Evolutionary conservation across 2,329 filamentous ascomycete species (phyloP).

Genomic region (Sarocladium strictum): DNA sequence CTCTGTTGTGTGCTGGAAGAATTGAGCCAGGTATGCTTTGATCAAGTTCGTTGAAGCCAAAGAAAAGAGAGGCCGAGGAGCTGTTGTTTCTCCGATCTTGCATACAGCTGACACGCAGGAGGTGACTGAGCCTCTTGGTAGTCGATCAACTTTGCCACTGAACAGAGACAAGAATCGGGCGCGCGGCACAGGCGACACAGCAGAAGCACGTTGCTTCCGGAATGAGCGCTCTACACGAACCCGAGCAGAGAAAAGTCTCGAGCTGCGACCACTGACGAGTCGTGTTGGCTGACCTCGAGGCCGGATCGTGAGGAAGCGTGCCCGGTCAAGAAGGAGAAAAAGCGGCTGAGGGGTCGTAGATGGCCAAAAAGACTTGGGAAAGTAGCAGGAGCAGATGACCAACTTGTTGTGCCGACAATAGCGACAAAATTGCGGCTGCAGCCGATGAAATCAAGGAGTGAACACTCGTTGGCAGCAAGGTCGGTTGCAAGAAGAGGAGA

Average conservation of each 20-base stretch:
- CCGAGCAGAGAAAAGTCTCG: neutral
- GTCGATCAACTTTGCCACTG: neutral
- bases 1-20: no score
- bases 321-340: neutral
- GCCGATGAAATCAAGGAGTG: conserved; percentile 2
- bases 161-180: neutral
- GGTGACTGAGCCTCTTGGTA: no score
- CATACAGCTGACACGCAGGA: neutral
- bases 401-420: neutral
- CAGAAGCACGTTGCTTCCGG: neutral
- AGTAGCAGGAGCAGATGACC: neutral
- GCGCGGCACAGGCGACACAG: neutral
- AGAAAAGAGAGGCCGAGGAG: neutral
- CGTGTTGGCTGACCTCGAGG: neutral
- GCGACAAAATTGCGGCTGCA: neutral
- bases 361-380: neutral
- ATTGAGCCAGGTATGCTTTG: no score
- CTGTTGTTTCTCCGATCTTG: neutral
- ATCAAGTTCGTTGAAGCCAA: no score
- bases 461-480: neutral
- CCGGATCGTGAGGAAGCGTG: neutral
- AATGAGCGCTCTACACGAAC: neutral
- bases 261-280: neutral
- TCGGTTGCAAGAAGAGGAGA: neutral
- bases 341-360: neutral